Conservation (phyloP, 1,284 basidiomycete species). For the Blastosporella zonata region DNA sequence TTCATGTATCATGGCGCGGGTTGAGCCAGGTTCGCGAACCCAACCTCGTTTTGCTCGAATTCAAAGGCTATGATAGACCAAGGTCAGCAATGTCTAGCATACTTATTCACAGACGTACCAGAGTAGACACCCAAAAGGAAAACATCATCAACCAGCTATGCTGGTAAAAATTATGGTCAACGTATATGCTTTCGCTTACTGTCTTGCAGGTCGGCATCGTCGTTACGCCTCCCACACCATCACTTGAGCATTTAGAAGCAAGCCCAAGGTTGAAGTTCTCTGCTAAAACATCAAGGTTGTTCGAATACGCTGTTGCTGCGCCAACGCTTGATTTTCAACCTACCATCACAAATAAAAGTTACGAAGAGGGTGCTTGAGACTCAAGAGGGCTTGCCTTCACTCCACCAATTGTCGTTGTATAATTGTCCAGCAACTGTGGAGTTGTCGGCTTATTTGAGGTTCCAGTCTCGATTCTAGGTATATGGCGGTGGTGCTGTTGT, state of each 20-base stretch:
- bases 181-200: not conserved
- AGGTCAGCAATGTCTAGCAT: not conserved
- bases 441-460: not conserved
- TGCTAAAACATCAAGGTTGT: not conserved
- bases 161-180: not conserved
- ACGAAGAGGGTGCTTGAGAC: too few relatives aligned
- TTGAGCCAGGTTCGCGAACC: not conserved
- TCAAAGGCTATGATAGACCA: not conserved
- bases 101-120: not conserved
- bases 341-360: not conserved
- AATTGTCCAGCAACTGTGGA: not conserved
- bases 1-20: too few relatives aligned
- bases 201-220: not conserved
- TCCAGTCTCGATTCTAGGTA: not conserved
- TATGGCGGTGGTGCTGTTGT: not conserved
- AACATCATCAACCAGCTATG: not conserved
- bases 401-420: not conserved
- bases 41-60: not conserved
- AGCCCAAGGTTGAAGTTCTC: conserved; percentile 1
- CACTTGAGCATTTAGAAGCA: not conserved
- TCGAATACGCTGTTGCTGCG: not conserved
- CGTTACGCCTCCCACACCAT: conserved; percentile 5
- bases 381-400: not conserved
- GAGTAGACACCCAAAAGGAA: conserved; percentile 4
- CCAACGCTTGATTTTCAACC: not conserved